These are phyloP conservation scores for Ostreobium quekettii DNA, from an alignment of 139 green algal species.

Conservation along the genomic window DNA sequence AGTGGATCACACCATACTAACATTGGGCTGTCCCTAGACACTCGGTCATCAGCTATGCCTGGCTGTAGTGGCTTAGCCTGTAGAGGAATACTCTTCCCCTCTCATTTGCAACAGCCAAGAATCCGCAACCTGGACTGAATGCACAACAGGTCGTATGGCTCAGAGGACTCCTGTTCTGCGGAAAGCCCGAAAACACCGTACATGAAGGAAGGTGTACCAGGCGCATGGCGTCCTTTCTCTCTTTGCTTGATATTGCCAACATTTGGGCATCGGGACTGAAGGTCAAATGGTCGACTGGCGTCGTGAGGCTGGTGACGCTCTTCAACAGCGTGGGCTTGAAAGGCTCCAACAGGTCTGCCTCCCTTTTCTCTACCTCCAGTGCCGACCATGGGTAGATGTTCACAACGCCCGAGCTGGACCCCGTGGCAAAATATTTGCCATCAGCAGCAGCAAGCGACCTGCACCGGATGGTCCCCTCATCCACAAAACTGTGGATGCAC, in stretches of 20 bases:
- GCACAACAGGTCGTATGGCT: constrained; percentile 73
- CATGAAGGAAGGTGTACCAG: constrained; percentile 74
- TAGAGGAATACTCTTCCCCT: constrained; percentile 81
- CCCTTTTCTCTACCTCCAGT: no score
- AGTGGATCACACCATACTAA: no score
- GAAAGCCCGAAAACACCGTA: constrained; percentile 91
- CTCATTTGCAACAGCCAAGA: constrained; percentile 83
- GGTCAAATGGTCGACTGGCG: constrained; percentile 61
- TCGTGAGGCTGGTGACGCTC: constrained; percentile 81
- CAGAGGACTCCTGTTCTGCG: constrained; percentile 69
- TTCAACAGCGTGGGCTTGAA: constrained; percentile 30
- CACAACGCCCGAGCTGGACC: constrained; percentile 63
- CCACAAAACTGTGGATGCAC: constrained; percentile 57
- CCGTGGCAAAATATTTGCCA: constrained; percentile 54
- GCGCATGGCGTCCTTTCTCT: constrained; percentile 79
- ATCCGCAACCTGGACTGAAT: constrained; percentile 78
- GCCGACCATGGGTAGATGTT: constrained; percentile 95
- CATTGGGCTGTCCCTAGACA: no score
- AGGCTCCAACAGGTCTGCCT: no score
- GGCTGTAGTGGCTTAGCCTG: constrained; percentile 79
- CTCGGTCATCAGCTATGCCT: no score
- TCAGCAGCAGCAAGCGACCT: constrained; percentile 38
- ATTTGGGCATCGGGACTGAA: constrained; percentile 77
- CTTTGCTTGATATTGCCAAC: constrained; percentile 65
- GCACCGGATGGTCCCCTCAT: constrained; percentile 72